Evolutionary conservation across 257 asterid genomes (phyloP).

Genomic region (Fraxinus pennsylvanica): DNA sequence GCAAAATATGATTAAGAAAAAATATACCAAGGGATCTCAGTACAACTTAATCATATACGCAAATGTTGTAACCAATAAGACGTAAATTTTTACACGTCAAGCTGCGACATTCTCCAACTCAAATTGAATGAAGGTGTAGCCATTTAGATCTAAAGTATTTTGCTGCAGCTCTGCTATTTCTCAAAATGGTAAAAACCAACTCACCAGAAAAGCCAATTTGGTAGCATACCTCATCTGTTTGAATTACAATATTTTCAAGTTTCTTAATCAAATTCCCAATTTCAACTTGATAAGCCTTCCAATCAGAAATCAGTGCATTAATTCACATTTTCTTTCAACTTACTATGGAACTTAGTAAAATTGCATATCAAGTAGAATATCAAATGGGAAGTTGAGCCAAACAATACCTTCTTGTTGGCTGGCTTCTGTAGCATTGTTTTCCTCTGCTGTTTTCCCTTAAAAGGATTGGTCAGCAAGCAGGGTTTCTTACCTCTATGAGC

Average conservation of each 20-base stretch:
- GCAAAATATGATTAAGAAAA: neutral
- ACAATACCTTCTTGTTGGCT: slow-evolving; percentile 49
- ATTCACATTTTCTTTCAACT: slow-evolving; percentile 12
- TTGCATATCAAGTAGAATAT: slow-evolving; percentile 15
- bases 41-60: neutral
- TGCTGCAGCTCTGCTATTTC: no score
- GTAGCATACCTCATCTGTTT: no score
- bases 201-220: no score
- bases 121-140: neutral
- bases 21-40: no score
- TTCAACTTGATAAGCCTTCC: neutral
- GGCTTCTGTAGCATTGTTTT: slow-evolving; percentile 33
- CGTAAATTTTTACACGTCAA: no score
- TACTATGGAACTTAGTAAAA: slow-evolving; percentile 4
- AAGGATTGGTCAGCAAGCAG: slow-evolving; percentile 33
- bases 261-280: neutral
- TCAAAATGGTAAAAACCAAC: no score
- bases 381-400: slow-evolving; percentile 19
- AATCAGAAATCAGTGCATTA: neutral
- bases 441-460: slow-evolving; percentile 46
- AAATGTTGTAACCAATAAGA: neutral
- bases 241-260: neutral
- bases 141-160: neutral
- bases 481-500: slow-evolving; percentile 37
- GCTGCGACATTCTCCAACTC: neutral